A percentile compares a stretch with the other conserved stretches of the same genome.
phyloP scores from a whole-genome alignment of 2,329 filamentous ascomycete species.

The Colletotrichum theobromicola region DNA sequence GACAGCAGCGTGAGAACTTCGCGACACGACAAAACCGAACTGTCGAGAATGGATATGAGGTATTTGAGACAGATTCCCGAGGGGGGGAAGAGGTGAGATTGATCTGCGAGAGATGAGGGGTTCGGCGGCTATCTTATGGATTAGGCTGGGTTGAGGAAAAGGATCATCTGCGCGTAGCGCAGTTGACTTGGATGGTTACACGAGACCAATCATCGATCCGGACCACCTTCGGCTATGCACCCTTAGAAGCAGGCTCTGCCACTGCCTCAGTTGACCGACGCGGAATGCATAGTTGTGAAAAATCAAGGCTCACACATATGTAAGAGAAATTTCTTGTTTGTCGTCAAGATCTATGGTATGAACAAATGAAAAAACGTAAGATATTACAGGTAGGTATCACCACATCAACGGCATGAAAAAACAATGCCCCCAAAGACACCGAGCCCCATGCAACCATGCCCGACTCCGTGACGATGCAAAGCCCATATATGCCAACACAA shows the following conservation, averaged over 20 bases:
- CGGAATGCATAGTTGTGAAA: background rate
- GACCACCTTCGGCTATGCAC: background rate
- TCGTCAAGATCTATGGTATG: background rate
- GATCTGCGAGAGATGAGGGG: accelerated
- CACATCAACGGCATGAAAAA: constrained; percentile 6
- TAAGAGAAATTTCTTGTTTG: accelerated
- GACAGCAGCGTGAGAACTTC: accelerated
- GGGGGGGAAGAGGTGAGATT: background rate
- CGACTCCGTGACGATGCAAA: constrained; percentile 18
- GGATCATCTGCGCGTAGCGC: background rate
- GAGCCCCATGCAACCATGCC: background rate
- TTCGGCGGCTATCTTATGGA: background rate
- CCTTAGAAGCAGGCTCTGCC: background rate
- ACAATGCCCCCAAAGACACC: constrained; percentile 8
- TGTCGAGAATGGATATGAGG: accelerated
- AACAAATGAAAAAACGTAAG: constrained; percentile 2
- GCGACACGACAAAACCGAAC: accelerated
- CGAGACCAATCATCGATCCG: background rate
- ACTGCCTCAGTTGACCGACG: accelerated
- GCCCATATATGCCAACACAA: background rate
- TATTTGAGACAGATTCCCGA: accelerated
- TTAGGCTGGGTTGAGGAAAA: background rate
- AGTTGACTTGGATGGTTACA: background rate
- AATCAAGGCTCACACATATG: background rate
- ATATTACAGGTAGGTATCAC: constrained; percentile 20